phyloP scores from a whole-genome alignment of 208 protist genomes.

The Phytomonas francai region DNA sequence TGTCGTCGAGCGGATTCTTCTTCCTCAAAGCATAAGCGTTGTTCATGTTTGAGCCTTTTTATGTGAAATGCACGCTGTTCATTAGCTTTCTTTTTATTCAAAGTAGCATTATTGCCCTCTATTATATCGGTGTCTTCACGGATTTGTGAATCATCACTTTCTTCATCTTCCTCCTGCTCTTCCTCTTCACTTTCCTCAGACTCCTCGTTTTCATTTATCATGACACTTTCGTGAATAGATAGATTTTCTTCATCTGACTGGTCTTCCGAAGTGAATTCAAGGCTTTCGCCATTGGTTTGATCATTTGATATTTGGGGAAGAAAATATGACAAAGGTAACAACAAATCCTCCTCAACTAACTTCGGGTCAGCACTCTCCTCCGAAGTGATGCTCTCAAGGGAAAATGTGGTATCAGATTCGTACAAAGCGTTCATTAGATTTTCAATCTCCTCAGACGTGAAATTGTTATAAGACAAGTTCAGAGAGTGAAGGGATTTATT shows the following conservation, averaged over 20 bases:
- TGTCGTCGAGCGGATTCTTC: conserved; percentile 17
- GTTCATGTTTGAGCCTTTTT: conserved; percentile 1
- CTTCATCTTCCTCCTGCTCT: conserved; percentile 10
- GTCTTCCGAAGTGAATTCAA: neutral
- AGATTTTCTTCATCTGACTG: conserved; percentile 7
- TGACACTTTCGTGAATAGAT: conserved; percentile 16
- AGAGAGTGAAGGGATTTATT: conserved; percentile 73
- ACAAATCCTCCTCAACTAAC: conserved; percentile 15
- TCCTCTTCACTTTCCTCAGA: conserved; percentile 23
- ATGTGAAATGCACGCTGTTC: neutral
- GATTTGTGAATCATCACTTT: neutral
- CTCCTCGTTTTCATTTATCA: conserved; percentile 24
- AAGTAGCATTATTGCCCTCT: conserved; percentile 5
- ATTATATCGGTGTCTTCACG: conserved; percentile 14
- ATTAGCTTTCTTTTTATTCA: neutral
- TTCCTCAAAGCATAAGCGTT: conserved; percentile 9
- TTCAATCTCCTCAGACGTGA: conserved; percentile 18
- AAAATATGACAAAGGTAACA: neutral
- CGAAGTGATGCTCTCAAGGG: conserved; percentile 33
- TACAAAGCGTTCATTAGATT: conserved; percentile 34
- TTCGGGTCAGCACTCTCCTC: conserved; percentile 14
- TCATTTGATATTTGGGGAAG: neutral
- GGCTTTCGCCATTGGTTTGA: neutral
- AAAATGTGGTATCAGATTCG: conserved; percentile 47
- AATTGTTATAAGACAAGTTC: conserved; percentile 51